Evolutionary conservation across 176 grass and related monocot genomes (phyloP).

Genomic region (Oryza brachyantha): DNA sequence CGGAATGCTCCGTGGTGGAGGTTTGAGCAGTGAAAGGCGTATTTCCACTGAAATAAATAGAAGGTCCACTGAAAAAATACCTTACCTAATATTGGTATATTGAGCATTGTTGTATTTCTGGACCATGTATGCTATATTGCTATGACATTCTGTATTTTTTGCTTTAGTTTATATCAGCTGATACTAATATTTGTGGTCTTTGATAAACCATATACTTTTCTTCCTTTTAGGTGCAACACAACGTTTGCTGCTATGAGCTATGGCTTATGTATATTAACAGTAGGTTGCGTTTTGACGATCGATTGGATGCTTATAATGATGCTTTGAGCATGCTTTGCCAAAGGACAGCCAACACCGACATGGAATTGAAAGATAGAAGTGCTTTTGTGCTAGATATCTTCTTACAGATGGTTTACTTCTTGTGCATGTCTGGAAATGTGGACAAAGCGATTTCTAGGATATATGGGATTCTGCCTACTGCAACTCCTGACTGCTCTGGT

Average conservation of each 20-base stretch:
- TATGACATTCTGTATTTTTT: background rate
- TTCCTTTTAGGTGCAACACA: slow-evolving; percentile 92
- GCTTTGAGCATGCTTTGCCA: slow-evolving; percentile 78
- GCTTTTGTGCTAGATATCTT: slow-evolving; percentile 82
- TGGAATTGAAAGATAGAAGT: slow-evolving; percentile 74
- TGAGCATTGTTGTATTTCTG: background rate
- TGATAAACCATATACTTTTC: slow-evolving; percentile 47
- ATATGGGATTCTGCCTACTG: slow-evolving; percentile 43
- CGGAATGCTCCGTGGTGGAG: background rate
- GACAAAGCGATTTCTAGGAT: slow-evolving; percentile 72
- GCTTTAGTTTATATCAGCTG: slow-evolving; percentile 16
- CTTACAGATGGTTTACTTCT: slow-evolving; percentile 91
- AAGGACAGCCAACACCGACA: slow-evolving; percentile 48
- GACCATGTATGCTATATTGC: background rate
- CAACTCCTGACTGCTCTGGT: slow-evolving; percentile 47
- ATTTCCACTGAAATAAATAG: background rate
- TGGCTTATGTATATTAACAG: slow-evolving; percentile 99
- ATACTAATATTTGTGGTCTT: slow-evolving; percentile 12
- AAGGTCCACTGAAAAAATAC: background rate
- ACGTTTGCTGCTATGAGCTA: slow-evolving; percentile 83
- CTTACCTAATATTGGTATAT: background rate
- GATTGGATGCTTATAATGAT: slow-evolving; percentile 76
- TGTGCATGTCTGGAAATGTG: slow-evolving; percentile 76
- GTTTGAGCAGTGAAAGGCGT: background rate
- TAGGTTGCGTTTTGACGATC: slow-evolving; percentile 79